These are phyloP conservation scores for Biscutella laevigata DNA, from an alignment of 441 rosid genomes.

Conservation along the genomic window DNA sequence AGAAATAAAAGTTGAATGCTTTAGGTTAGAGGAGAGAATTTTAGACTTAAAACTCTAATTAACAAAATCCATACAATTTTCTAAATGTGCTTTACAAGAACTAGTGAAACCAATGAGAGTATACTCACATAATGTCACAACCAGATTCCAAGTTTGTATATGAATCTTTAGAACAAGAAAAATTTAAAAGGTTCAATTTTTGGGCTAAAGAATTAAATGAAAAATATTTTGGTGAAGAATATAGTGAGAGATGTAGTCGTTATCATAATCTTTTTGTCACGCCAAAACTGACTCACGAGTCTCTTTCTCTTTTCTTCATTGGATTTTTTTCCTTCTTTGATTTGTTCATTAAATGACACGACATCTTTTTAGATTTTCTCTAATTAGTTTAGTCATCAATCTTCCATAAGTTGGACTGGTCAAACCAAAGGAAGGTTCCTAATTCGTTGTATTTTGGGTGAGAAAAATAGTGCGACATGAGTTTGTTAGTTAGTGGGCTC, in stretches of 20 bases:
- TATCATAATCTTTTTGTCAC: not conserved
- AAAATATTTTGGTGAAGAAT: not conserved
- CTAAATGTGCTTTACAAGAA: too few relatives aligned
- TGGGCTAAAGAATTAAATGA: not conserved
- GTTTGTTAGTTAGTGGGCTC: too few relatives aligned
- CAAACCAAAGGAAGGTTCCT: too few relatives aligned
- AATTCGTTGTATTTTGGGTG: too few relatives aligned
- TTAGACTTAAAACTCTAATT: constrained; percentile 30
- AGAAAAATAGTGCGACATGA: too few relatives aligned
- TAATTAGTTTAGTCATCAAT: too few relatives aligned
- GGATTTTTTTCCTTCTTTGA: too few relatives aligned
- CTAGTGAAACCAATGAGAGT: not conserved
- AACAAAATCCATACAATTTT: not conserved
- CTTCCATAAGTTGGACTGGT: too few relatives aligned
- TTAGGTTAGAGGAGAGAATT: not conserved
- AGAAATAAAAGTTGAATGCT: constrained; percentile 6
- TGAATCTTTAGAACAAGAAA: not conserved
- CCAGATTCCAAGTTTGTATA: not conserved
- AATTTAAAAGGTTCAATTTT: not conserved
- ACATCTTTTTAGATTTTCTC: too few relatives aligned
- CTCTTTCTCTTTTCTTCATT: constrained; percentile 3
- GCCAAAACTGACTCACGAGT: constrained; percentile 7
- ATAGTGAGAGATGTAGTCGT: not conserved
- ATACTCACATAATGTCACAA: not conserved
- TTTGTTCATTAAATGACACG: too few relatives aligned